Conservation (phyloP, 2,329 filamentous ascomycete genomes). For the Penicillium sp. region DNA sequence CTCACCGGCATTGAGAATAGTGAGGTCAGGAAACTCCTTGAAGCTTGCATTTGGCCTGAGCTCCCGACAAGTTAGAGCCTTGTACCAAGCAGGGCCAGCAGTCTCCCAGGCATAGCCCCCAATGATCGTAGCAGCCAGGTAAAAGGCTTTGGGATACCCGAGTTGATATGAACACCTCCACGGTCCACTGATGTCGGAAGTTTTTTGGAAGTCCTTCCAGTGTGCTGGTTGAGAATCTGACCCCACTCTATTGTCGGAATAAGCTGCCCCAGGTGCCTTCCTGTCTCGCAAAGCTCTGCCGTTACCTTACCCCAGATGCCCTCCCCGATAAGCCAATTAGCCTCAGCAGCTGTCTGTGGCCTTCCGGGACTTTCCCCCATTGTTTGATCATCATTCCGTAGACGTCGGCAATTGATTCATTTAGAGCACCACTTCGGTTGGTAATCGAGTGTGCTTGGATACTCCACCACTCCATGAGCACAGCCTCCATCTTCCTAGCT, state of each 20-base stretch:
- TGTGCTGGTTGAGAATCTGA: slow-evolving; percentile 57
- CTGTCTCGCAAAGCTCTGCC: slow-evolving; percentile 56
- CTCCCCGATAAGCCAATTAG: slow-evolving; percentile 10
- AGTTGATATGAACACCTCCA: slow-evolving; percentile 45
- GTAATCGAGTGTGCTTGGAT: slow-evolving; percentile 59
- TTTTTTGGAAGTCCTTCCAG: slow-evolving; percentile 10
- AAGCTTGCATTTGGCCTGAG: too few species aligned
- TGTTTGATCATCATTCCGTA: slow-evolving; percentile 65
- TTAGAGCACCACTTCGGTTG: slow-evolving; percentile 59
- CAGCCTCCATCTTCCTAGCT: too few species aligned
- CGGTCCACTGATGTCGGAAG: slow-evolving; percentile 29
- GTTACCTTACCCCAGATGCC: slow-evolving; percentile 7
- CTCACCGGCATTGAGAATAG: too few species aligned
- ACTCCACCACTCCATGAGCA: slow-evolving; percentile 28
- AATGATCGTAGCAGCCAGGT: slow-evolving; percentile 52
- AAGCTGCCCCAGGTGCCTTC: slow-evolving; percentile 56
- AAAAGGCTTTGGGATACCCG: slow-evolving; percentile 63
- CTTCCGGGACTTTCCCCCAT: slow-evolving; percentile 30
- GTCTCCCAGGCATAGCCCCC: too few species aligned
- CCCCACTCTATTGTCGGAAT: slow-evolving; percentile 45
- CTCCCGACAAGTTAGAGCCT: too few species aligned
- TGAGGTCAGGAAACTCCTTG: too few species aligned
- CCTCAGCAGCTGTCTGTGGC: slow-evolving; percentile 4
- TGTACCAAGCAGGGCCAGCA: too few species aligned
- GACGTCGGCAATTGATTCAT: slow-evolving; percentile 61